Evolutionary conservation across 345 rosid species (phyloP).

Genomic region (Ceriops zippeliana): DNA sequence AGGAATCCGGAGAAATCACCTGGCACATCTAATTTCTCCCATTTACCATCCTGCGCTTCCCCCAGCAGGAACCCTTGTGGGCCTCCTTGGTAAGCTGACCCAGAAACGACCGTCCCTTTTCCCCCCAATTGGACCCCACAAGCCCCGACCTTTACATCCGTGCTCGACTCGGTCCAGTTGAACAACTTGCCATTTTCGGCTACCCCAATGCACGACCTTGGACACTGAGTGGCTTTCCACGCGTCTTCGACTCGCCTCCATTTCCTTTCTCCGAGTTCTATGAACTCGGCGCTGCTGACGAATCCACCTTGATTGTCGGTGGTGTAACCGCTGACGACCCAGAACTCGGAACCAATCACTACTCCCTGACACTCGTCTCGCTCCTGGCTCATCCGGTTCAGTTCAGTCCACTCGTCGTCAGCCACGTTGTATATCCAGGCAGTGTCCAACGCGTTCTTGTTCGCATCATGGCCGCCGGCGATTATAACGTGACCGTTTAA

Average conservation of each 20-base stretch:
- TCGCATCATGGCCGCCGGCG: slow-evolving; percentile 68
- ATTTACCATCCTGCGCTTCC: slow-evolving; percentile 35
- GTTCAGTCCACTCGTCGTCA: slow-evolving; percentile 52
- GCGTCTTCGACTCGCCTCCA: slow-evolving; percentile 47
- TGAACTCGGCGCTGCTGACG: slow-evolving; percentile 46
- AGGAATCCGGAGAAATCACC: slow-evolving; percentile 47
- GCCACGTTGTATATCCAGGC: slow-evolving; percentile 57
- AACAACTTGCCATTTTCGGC: neutral
- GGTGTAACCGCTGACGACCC: slow-evolving; percentile 64
- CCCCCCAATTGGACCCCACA: slow-evolving; percentile 36
- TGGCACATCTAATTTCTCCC: slow-evolving; percentile 31
- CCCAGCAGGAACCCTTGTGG: slow-evolving; percentile 38
- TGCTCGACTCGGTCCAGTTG: slow-evolving; percentile 8
- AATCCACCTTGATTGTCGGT: slow-evolving; percentile 59
- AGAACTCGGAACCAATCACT: slow-evolving; percentile 48
- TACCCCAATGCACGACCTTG: slow-evolving; percentile 29
- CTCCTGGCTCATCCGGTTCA: slow-evolving; percentile 49
- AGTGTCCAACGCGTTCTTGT: slow-evolving; percentile 56
- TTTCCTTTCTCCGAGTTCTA: slow-evolving; percentile 29
- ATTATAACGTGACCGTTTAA: slow-evolving; percentile 32
- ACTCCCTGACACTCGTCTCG: slow-evolving; percentile 69
- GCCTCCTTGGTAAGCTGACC: slow-evolving; percentile 50
- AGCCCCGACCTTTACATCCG: slow-evolving; percentile 30
- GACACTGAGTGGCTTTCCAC: slow-evolving; percentile 43
- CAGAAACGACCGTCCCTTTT: slow-evolving; percentile 32